Evolutionary conservation across 352 stramenopile genomes (phyloP), one percentile per base, ranked within the genome.

Genomic region (Globisporangium nunn): DNA sequence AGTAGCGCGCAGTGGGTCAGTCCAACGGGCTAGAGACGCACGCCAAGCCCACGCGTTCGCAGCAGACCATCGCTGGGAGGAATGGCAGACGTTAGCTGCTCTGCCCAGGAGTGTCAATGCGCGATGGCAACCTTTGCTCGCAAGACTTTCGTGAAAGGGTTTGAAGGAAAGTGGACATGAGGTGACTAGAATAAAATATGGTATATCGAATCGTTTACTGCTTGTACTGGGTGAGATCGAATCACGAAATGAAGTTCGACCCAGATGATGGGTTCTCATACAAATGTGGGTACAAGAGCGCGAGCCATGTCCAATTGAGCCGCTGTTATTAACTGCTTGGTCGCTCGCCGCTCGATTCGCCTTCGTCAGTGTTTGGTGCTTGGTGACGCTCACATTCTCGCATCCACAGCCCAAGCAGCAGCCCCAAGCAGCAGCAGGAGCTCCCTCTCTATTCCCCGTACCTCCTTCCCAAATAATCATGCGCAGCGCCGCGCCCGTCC

Each of bases 331-430:
- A 46, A 47, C 15, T 7, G 15, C n/a, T 6, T 28, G 15, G 41
- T 23, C 41, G 41, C 37, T 50, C 31, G 8, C 31, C 31, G 6
- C 31, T 37, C 31, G 23, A 37, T 37, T 37, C 8, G 17, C 17
- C 28, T 17, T 52, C 31, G 11, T 37, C 41, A 47, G 41, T 7
- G 14, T 28, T 23, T 62, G 56, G 48, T 62, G 57, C 57, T 62
- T 62, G 57, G 57, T 62, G 57, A 46, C 45, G 54, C 40, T 44
- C 45, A 29, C 40, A 53, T 52, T 54, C 41, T 18, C 23, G 23
- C 23, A 23, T 23, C 23, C 23, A 23, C 23, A 23, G 23, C 23
- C 17, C 50, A 48, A 49, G 52, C 45, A 60, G 43, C 17, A 54
- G 10, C 15, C 17, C 31, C 30, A 43, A 47, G 41, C 41, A 47